These are phyloP conservation scores for Fusarium citri DNA, from an alignment of 2,329 filamentous ascomycete species.

Conservation along the genomic window DNA sequence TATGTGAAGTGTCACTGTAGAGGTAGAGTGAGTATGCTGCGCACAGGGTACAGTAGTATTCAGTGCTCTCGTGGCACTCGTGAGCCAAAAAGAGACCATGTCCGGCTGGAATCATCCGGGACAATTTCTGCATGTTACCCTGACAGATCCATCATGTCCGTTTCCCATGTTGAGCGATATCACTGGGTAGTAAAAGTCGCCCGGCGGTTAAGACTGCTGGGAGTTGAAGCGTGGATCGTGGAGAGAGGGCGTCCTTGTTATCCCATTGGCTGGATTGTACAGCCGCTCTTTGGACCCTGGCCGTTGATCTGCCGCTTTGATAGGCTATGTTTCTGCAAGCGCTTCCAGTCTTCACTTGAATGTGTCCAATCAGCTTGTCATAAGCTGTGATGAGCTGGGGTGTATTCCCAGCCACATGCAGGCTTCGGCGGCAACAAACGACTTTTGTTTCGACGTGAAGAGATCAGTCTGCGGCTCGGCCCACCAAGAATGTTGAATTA, in stretches of 20 bases:
- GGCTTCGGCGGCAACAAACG: slow-evolving; percentile 59
- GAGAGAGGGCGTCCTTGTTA: slow-evolving; percentile 24
- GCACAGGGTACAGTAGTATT: slow-evolving; percentile 13
- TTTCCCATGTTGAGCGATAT: slow-evolving; percentile 17
- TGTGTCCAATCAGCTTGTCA: slow-evolving; percentile 54
- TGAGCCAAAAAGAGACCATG: slow-evolving; percentile 6
- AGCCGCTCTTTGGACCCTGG: slow-evolving; percentile 33
- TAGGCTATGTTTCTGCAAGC: slow-evolving; percentile 42
- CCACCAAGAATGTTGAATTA: slow-evolving; percentile 24
- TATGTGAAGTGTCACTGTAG: slow-evolving; percentile 26
- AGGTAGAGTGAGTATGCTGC: slow-evolving; percentile 8
- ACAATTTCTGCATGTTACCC: slow-evolving; percentile 29
- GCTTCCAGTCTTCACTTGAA: slow-evolving; percentile 37
- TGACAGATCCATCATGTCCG: slow-evolving; percentile 23
- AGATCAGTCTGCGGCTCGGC: slow-evolving; percentile 9
- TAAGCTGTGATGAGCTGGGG: slow-evolving; percentile 50
- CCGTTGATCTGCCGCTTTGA: slow-evolving; percentile 39
- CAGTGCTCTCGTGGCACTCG: slow-evolving; percentile 19
- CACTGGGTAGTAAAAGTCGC: slow-evolving; percentile 27
- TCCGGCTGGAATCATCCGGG: slow-evolving; percentile 27
- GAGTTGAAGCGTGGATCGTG: slow-evolving; percentile 37
- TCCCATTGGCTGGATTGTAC: slow-evolving; percentile 36
- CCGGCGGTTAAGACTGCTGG: slow-evolving; percentile 40
- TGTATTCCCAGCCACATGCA: slow-evolving; percentile 55
- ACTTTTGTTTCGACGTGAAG: slow-evolving; percentile 47